Conservation (phyloP, 2,329 filamentous ascomycete genomes). For the Fusarium odoratissimum region DNA sequence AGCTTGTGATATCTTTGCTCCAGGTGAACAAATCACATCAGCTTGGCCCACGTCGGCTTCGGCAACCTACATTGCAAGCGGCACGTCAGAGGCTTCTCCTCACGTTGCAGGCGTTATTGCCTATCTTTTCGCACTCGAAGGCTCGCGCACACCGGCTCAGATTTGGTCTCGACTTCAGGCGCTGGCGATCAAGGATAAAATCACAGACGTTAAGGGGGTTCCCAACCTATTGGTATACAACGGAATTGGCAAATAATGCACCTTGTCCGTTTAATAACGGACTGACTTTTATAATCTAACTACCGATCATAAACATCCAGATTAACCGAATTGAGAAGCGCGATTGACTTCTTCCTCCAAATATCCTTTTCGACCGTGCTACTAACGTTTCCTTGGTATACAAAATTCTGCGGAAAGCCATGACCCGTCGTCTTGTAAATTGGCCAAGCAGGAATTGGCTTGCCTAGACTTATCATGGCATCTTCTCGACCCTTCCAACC, state of each 20-base stretch:
- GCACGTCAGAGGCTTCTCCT: slow-evolving; percentile 36
- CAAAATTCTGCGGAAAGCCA: not conserved
- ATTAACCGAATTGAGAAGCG: slow-evolving; percentile 5
- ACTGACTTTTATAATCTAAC: rapidly evolving
- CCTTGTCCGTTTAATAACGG: not conserved
- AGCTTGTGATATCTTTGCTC: slow-evolving; percentile 16
- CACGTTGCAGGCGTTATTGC: slow-evolving; percentile 39
- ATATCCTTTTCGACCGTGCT: slow-evolving; percentile 10
- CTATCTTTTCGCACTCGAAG: slow-evolving; percentile 37
- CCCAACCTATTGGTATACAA: slow-evolving; percentile 35
- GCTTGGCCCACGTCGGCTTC: slow-evolving; percentile 38
- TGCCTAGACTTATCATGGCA: slow-evolving; percentile 2
- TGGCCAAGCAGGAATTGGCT: slow-evolving; percentile 7
- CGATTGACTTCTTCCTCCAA: slow-evolving; percentile 1
- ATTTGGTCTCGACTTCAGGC: slow-evolving; percentile 9
- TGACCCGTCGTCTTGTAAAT: not conserved
- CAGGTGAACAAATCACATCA: slow-evolving; percentile 31
- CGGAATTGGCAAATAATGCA: slow-evolving; percentile 13
- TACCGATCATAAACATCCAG: slow-evolving; percentile 21
- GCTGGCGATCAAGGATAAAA: slow-evolving; percentile 23
- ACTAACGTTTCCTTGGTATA: slow-evolving; percentile 21
- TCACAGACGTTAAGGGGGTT: slow-evolving; percentile 11
- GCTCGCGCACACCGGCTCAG: slow-evolving; percentile 5
- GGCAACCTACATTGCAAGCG: not conserved
- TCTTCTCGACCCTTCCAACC: slow-evolving; percentile 14